phyloP scores from a whole-genome alignment of 768 basidiomycete genomes.

The Leccinum rimulosum region DNA sequence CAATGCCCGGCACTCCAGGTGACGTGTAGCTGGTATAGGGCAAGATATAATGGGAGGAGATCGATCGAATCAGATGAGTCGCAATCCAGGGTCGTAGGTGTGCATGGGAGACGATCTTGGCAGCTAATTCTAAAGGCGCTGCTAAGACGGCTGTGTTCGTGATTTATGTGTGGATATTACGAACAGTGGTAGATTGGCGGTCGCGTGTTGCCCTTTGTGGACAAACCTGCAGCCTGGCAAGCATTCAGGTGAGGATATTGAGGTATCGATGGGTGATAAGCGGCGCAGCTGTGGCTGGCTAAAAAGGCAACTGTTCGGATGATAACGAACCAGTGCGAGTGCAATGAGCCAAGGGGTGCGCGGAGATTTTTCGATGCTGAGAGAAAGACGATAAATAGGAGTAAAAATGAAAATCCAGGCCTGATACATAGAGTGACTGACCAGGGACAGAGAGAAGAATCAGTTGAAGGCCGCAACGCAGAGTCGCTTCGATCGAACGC shows the following conservation, averaged over 20 bases:
- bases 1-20: not conserved
- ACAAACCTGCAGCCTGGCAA: not conserved
- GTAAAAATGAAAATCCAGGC: not conserved
- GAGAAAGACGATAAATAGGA: not conserved
- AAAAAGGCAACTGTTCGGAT: not conserved
- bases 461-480: not conserved
- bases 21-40: constrained; percentile 11
- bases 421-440: not conserved
- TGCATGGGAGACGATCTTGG: not conserved
- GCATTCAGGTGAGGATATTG: not conserved
- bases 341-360: not conserved
- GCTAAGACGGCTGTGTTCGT: not conserved
- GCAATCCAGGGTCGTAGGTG: constrained; percentile 1
- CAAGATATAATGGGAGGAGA: constrained; percentile 11
- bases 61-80: constrained; percentile 20
- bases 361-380: not conserved
- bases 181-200: not conserved
- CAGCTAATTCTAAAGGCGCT: not conserved
- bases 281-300: not conserved
- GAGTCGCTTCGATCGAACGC: not conserved
- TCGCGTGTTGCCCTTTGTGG: not conserved
- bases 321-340: constrained; percentile 1
- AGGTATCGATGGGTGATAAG: constrained; percentile 1
- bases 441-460: not conserved
- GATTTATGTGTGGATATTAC: not conserved